phyloP scores from a whole-genome alignment of 1,284 basidiomycete genomes.

The Boletellus sp. region DNA sequence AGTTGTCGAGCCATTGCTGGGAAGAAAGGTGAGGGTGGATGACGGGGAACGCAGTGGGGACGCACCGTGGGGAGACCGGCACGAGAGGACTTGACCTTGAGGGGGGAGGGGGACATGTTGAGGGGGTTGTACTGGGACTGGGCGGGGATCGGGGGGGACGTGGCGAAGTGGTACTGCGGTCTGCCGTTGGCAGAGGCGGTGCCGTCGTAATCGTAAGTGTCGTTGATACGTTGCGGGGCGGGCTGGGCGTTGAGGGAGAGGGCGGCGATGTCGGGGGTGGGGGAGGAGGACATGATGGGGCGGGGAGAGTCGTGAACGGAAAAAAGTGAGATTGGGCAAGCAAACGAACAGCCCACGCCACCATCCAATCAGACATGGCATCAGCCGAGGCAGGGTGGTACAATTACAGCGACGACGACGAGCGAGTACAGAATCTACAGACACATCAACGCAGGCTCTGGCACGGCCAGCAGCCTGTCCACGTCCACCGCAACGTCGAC shows the following conservation, averaged over 20 bases:
- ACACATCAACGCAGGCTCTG: constrained; percentile 45
- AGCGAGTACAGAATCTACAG: no score
- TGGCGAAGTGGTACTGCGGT: constrained; percentile 62
- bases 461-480: constrained; percentile 42
- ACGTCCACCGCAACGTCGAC: constrained; percentile 44
- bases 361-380: no score
- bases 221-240: constrained; percentile 73
- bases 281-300: constrained; percentile 67
- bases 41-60: constrained; percentile 23
- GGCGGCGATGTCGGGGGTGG: constrained; percentile 70
- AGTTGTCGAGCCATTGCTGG: constrained; percentile 79
- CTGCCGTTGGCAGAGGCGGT: constrained; percentile 46
- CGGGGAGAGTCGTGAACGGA: constrained; percentile 1
- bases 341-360: constrained; percentile 30
- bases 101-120: constrained; percentile 58
- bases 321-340: constrained; percentile 2
- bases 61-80: constrained; percentile 68
- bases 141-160: constrained; percentile 61
- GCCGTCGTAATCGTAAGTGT: constrained; percentile 78
- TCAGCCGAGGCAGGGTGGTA: no score
- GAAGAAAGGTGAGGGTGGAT: constrained; percentile 10
- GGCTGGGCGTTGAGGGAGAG: constrained; percentile 62
- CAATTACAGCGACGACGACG: no score
- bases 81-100: constrained; percentile 69
- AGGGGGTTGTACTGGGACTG: constrained; percentile 64